A percentile compares a stretch with the other conserved stretches of the same genome.
Conservation (phyloP, 495 filamentous ascomycete species). For the Chaetomium tenue region DNA sequence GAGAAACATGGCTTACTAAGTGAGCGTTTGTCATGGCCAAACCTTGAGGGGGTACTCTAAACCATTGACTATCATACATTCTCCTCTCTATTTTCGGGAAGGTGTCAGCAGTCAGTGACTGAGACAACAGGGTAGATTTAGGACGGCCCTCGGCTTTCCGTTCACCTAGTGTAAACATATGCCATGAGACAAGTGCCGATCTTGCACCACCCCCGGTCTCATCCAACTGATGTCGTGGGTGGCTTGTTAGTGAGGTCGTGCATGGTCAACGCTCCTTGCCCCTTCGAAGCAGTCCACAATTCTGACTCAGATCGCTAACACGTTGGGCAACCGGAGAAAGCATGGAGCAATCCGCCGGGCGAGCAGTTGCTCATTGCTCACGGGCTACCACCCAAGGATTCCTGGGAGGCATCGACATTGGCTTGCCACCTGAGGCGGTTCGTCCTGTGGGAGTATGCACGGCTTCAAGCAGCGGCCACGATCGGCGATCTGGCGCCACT, state of each 20-base stretch:
- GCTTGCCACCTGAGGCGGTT: neutral
- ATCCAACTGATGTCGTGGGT: neutral
- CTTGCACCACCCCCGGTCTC: neutral
- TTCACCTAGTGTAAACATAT: neutral
- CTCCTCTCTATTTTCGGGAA: neutral
- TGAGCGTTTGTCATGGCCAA: neutral
- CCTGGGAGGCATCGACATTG: neutral
- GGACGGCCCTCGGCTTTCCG: neutral
- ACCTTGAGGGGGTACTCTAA: too few relatives aligned
- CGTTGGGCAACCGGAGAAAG: neutral
- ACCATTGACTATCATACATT: neutral
- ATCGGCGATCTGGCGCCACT: neutral
- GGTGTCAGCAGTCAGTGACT: neutral
- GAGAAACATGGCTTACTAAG: neutral
- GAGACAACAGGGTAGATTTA: neutral
- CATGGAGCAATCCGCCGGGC: neutral
- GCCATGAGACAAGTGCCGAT: neutral
- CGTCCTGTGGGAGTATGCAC: neutral
- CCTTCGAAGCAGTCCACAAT: neutral
- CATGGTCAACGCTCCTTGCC: neutral
- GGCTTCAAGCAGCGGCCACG: neutral
- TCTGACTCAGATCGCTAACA: neutral
- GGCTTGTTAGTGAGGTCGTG: neutral
- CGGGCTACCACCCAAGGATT: neutral
- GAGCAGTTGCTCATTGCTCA: neutral